These are phyloP conservation scores for Clonostachys rhizophaga DNA, from an alignment of 2,329 filamentous ascomycete genomes.

Conservation along the genomic window DNA sequence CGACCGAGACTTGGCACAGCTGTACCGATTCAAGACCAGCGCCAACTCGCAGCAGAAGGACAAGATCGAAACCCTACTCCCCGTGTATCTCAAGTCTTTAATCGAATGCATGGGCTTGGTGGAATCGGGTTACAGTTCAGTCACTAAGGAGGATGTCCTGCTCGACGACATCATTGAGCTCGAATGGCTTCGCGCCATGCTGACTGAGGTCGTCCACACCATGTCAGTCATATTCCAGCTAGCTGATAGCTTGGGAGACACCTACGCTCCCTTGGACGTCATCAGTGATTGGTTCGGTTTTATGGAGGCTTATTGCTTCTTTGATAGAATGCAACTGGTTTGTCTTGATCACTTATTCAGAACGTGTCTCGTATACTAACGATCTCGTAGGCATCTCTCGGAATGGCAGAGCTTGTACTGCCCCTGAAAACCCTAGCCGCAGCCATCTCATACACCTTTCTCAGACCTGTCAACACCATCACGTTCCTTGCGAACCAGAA, in stretches of 20 bases:
- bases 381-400: conserved; percentile 4
- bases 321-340: conserved; percentile 53
- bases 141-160: conserved; percentile 31
- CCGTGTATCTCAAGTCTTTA: conserved; percentile 42
- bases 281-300: conserved; percentile 72
- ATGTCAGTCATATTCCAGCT: conserved; percentile 71
- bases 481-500: conserved; percentile 30
- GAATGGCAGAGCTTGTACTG: conserved; percentile 42
- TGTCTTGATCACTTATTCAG: conserved; percentile 2
- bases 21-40: conserved; percentile 18
- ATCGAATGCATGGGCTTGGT: conserved; percentile 37
- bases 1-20: conserved; percentile 16
- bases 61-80: conserved; percentile 37
- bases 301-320: conserved; percentile 64
- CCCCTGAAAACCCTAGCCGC: conserved; percentile 67
- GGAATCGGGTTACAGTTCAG: conserved; percentile 44
- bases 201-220: conserved; percentile 69
- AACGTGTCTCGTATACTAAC: not conserved
- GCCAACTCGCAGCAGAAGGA: conserved; percentile 10
- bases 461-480: conserved; percentile 60
- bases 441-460: conserved; percentile 65
- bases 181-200: conserved; percentile 56
- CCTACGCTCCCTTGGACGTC: conserved; percentile 52
- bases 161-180: conserved; percentile 48
- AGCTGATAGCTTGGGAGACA: conserved; percentile 51